Evolutionary conservation across 805 yeast genomes (phyloP), one percentile per base, ranked within the genome.

Genomic region (Candida takata): DNA sequence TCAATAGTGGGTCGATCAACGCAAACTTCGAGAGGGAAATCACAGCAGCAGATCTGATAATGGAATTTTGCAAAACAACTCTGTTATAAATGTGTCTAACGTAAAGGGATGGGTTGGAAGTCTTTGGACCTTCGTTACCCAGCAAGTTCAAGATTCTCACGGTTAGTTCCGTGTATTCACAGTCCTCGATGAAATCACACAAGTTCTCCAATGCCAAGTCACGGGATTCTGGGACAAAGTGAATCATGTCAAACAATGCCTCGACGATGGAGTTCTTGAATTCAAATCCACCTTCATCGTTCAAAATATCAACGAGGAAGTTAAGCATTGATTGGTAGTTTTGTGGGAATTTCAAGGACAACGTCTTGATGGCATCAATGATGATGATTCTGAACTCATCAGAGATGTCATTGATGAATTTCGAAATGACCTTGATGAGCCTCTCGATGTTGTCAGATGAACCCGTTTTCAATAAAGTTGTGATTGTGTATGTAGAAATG

Each of bases 161-260:
- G 19, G 94, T 77, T 43, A 92, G 76, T 62, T 87, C 96, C 21
- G 95, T 84, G 65, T 72, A 90, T 64, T 92, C 98, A 65, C 97
- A 92, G 68, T 92, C 98, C 64, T 92, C 98, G 52, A 92, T 92
- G 56, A 87, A 88, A 61, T 92, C 98, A 70, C 97, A 87, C 51
- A 92, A 70, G 59, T 81, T 81, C 63, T 84, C 86, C 53, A 92
- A 68, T 16, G 95, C 95, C 33, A 74, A 61, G 49, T 84, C 92
- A 52, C 84, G 76, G 11, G 94, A 85, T 44, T 70, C 77, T 15
- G 95, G 95, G 41, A 86, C 79, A 54, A 81, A 86, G 48, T 82
- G 80, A 49, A 92, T 84, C 60, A 92, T 72, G 58, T 90, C 97
- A 48, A 88, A 85, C 46, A 92, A 72, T 2, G 97, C 95, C 58